Percentiles rank a stretch among this genome's conserved stretches.
Conservation (phyloP, 2,329 filamentous ascomycete genomes). For the Diaporthe eres region DNA sequence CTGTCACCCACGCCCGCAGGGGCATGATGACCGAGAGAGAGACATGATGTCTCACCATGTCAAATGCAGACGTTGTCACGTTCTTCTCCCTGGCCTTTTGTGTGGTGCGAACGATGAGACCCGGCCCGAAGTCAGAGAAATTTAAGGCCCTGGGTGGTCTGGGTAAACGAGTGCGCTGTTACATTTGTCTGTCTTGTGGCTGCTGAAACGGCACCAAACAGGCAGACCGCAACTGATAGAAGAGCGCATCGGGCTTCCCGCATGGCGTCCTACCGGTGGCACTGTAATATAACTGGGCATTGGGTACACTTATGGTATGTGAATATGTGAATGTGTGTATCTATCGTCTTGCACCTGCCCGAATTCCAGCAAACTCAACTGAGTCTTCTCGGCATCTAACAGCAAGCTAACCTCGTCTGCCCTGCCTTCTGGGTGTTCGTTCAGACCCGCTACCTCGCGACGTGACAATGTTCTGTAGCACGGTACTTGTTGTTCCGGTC, state of each 20-base stretch:
- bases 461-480: neutral
- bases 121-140: no score
- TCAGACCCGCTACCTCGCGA: neutral
- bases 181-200: neutral
- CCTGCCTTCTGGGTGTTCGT: neutral
- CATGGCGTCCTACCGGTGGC: neutral
- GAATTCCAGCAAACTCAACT: neutral
- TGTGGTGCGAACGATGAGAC: neutral
- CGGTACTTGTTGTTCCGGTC: neutral
- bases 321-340: neutral
- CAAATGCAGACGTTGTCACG: conserved; percentile 11
- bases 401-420: neutral
- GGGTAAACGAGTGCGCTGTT: neutral
- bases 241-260: neutral
- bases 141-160: neutral
- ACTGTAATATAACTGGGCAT: neutral
- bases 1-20: neutral
- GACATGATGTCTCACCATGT: neutral
- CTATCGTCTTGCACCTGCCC: neutral
- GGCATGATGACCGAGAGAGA: neutral
- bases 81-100: neutral
- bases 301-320: neutral
- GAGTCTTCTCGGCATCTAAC: neutral
- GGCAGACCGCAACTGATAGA: neutral
- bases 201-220: neutral